Conservation (phyloP, 2,329 filamentous ascomycete species). For the Colletotrichum incanum region DNA sequence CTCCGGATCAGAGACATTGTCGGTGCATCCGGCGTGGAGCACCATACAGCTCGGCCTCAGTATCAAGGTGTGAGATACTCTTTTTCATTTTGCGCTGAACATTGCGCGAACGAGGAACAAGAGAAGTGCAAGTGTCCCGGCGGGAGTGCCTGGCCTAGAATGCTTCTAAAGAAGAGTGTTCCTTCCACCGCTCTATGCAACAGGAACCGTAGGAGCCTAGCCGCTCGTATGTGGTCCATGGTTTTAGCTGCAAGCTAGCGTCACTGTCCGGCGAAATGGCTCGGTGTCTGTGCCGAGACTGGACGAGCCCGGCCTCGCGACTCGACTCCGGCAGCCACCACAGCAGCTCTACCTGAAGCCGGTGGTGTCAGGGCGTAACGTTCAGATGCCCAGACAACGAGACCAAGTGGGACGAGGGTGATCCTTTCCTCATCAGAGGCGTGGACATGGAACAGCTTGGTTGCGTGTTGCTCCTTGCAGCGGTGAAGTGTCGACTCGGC, state of each 20-base stretch:
- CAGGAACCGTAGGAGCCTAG: neutral
- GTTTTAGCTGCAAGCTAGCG: constrained; percentile 41
- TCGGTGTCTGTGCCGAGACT: constrained; percentile 39
- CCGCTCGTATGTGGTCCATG: constrained; percentile 8
- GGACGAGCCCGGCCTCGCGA: constrained; percentile 32
- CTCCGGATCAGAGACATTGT: neutral
- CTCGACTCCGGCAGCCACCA: constrained; percentile 24
- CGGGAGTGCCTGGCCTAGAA: constrained; percentile 31
- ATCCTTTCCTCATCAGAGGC: constrained; percentile 12
- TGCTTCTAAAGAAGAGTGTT: constrained; percentile 6
- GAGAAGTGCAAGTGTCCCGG: neutral
- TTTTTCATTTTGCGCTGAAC: neutral
- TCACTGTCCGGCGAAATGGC: constrained; percentile 33
- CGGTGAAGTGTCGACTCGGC: constrained; percentile 21
- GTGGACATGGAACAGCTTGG: constrained; percentile 7
- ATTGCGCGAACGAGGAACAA: constrained; percentile 11
- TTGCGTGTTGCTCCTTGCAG: constrained; percentile 10
- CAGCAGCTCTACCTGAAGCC: constrained; percentile 30
- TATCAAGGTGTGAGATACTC: constrained; percentile 4
- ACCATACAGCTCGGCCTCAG: constrained; percentile 13
- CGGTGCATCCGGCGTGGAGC: constrained; percentile 19
- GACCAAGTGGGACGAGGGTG: constrained; percentile 27
- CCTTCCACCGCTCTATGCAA: neutral
- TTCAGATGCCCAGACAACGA: constrained; percentile 31
- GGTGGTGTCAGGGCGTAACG: constrained; percentile 31